Conservation (phyloP, 495 filamentous ascomycete genomes). For the Aspergillus biplanus region DNA sequence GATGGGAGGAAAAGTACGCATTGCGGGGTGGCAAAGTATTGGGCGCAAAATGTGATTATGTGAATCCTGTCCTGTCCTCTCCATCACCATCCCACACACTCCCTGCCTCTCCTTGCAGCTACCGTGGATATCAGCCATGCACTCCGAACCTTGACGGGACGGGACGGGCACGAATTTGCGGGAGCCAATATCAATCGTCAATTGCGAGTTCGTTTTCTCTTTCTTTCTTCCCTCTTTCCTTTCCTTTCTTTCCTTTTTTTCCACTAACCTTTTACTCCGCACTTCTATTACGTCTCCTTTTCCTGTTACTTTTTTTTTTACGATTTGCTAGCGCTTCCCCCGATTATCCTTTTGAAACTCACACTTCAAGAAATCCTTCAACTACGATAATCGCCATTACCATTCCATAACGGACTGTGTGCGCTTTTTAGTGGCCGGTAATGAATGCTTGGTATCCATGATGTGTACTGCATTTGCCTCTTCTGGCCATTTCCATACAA, state of each 20-base stretch:
- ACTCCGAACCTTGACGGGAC: conserved; percentile 54
- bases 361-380: neutral
- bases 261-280: neutral
- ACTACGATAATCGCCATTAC: neutral
- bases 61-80: neutral
- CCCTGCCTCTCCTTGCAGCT: conserved; percentile 36
- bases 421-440: neutral
- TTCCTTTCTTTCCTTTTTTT: conserved; percentile 4
- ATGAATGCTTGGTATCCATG: neutral
- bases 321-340: neutral
- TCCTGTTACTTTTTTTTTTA: conserved; percentile 5
- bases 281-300: neutral
- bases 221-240: neutral
- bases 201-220: conserved; percentile 15
- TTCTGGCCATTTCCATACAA: neutral
- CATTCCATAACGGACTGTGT: neutral
- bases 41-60: neutral
- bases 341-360: neutral
- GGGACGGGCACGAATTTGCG: conserved; percentile 36
- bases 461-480: neutral
- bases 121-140: conserved; percentile 42
- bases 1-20: neutral
- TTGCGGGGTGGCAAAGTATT: neutral
- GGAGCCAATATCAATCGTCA: conserved; percentile 25
- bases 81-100: neutral